These are phyloP conservation scores for Populus deltoides DNA, from an alignment of 345 rosid species.

Conservation along the genomic window DNA sequence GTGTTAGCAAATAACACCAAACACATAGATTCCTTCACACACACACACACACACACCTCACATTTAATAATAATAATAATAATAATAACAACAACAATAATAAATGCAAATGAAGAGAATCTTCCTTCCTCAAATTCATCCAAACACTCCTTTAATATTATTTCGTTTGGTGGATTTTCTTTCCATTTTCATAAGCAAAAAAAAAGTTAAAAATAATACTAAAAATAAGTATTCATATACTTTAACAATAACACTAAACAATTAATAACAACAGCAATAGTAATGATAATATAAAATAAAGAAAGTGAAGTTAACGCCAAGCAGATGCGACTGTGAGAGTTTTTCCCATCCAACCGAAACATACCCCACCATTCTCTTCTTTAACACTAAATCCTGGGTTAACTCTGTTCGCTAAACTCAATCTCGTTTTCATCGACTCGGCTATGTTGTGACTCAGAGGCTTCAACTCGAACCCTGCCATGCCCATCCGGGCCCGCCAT, in stretches of 20 bases:
- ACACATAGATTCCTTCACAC: not conserved
- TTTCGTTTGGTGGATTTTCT: constrained; percentile 25
- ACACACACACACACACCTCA: not conserved
- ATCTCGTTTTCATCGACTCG: constrained; percentile 55
- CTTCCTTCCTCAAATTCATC: constrained; percentile 30
- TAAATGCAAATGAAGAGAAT: constrained; percentile 8
- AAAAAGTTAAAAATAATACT: not conserved
- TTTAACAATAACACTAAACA: constrained; percentile 6
- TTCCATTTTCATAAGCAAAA: not conserved
- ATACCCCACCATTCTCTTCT: constrained; percentile 76
- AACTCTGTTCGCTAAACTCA: constrained; percentile 42
- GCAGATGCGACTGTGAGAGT: constrained; percentile 92
- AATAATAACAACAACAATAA: no score
- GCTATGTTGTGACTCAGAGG: constrained; percentile 50
- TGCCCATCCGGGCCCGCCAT: constrained; percentile 91
- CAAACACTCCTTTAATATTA: constrained; percentile 40
- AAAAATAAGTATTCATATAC: not conserved
- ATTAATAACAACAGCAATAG: constrained; percentile 32
- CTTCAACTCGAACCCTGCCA: constrained; percentile 83
- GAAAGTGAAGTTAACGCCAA: constrained; percentile 69
- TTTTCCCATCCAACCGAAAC: constrained; percentile 88
- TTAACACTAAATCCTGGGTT: constrained; percentile 71
- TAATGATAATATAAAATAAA: not conserved
- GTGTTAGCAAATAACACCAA: not conserved
- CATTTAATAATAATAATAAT: no score